These are phyloP conservation scores for Artemisia argyi DNA, from an alignment of 129 eudicot species.

Conservation along the genomic window DNA sequence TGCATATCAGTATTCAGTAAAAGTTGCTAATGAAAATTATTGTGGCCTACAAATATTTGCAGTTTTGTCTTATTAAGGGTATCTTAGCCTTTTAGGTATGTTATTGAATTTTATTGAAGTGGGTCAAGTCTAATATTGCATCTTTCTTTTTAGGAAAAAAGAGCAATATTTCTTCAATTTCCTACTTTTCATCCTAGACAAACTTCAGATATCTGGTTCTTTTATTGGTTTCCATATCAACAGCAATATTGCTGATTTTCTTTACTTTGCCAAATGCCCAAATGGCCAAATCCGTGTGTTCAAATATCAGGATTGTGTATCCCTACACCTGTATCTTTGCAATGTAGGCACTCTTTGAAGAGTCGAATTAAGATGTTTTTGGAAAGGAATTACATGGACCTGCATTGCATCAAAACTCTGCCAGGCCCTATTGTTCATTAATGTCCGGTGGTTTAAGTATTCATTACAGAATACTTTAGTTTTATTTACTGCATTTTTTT, in stretches of 20 bases:
- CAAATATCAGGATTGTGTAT: background rate
- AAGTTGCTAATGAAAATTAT: background rate
- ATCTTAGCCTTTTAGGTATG: background rate
- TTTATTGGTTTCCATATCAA: conserved; percentile 3
- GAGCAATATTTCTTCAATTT: background rate
- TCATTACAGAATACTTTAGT: background rate
- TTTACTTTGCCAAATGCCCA: background rate
- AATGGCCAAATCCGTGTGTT: background rate
- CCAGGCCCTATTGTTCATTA: background rate
- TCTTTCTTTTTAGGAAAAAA: background rate
- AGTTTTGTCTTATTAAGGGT: background rate
- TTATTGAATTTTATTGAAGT: background rate
- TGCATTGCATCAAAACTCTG: background rate
- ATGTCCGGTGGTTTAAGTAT: background rate
- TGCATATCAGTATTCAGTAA: background rate
- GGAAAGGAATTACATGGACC: background rate
- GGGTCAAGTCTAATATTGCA: background rate
- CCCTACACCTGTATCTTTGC: background rate
- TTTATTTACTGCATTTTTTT: background rate
- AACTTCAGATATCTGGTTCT: background rate
- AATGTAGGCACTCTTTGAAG: background rate
- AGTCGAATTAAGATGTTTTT: background rate
- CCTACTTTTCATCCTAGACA: background rate
- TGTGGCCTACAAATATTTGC: background rate
- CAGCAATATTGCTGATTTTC: background rate